Percentiles rank a stretch among this genome's conserved stretches.
These are phyloP conservation scores for Parascedosporium putredinis DNA, from an alignment of 2,329 filamentous ascomycete species.

Conservation along the genomic window DNA sequence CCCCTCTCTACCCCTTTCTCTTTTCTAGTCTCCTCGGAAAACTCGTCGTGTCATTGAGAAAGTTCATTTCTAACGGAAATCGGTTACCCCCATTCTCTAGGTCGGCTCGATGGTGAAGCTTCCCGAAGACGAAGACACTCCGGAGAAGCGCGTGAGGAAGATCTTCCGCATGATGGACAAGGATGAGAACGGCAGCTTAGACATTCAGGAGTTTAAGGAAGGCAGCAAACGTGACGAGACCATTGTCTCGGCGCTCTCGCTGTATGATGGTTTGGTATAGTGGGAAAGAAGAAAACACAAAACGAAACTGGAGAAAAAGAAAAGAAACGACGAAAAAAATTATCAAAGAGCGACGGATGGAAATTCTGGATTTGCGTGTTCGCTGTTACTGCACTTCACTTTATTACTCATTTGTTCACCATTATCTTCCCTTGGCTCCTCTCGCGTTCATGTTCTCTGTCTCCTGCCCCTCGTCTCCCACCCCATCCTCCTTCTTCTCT, in stretches of 20 bases:
- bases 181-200: constrained; percentile 93
- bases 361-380: too few species aligned
- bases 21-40: not conserved
- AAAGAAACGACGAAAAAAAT: constrained; percentile 1
- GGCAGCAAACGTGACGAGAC: constrained; percentile 98
- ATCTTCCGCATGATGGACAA: constrained; percentile 99
- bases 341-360: too few species aligned
- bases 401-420: too few species aligned
- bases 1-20: constrained; percentile 11
- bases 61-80: not conserved
- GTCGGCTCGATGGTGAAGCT: constrained; percentile 99
- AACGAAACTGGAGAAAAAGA: not conserved
- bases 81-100: too few species aligned
- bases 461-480: not conserved
- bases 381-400: too few species aligned
- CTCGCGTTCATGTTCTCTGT: not conserved
- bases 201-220: constrained; percentile 98
- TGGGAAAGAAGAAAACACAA: not conserved
- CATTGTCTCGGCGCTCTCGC: constrained; percentile 89
- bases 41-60: too few species aligned
- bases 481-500: not conserved
- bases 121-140: constrained; percentile 96
- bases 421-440: too few species aligned
- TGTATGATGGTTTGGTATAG: constrained; percentile 91
- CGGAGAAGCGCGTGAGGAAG: constrained; percentile 94